phyloP scores from a whole-genome alignment of 2,329 filamentous ascomycete species.

The Epichloe elymi region DNA sequence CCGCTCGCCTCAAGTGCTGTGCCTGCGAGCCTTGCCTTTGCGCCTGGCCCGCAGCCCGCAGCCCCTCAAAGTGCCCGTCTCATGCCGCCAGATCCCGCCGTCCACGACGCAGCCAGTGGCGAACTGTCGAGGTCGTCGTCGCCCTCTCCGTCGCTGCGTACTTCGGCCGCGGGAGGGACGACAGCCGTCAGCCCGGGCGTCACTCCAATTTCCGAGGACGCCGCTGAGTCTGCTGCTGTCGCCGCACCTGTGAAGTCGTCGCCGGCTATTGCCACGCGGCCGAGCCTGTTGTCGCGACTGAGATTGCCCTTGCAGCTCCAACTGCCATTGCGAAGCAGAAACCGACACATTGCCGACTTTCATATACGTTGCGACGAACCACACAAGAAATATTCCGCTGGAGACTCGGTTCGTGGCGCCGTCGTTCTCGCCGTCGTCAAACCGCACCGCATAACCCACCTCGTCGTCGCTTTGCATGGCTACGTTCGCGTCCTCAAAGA shows the following conservation, averaged over 20 bases:
- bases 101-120: conserved; percentile 9
- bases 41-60: conserved; percentile 6
- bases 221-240: conserved; percentile 19
- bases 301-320: conserved; percentile 30
- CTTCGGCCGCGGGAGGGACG: not conserved
- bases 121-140: conserved; percentile 11
- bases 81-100: conserved; percentile 10
- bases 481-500: conserved; percentile 70
- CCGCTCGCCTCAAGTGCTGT: conserved; percentile 1
- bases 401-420: conserved; percentile 59
- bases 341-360: conserved; percentile 62
- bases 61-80: conserved; percentile 7
- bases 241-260: conserved; percentile 1
- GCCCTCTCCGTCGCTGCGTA: conserved; percentile 7
- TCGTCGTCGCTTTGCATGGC: conserved; percentile 65
- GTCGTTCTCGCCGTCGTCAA: conserved; percentile 63
- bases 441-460: conserved; percentile 64
- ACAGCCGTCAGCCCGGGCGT: not conserved
- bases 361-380: conserved; percentile 66
- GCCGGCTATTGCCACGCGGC: conserved; percentile 14
- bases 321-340: conserved; percentile 36
- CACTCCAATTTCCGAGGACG: conserved; percentile 10
- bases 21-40: conserved; percentile 4
- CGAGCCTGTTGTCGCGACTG: conserved; percentile 38
- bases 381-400: conserved; percentile 61